Evolutionary conservation across 805 yeast species (phyloP), one percentile per base, ranked within the genome.

Genomic region (Barnettozyma salicaria): DNA sequence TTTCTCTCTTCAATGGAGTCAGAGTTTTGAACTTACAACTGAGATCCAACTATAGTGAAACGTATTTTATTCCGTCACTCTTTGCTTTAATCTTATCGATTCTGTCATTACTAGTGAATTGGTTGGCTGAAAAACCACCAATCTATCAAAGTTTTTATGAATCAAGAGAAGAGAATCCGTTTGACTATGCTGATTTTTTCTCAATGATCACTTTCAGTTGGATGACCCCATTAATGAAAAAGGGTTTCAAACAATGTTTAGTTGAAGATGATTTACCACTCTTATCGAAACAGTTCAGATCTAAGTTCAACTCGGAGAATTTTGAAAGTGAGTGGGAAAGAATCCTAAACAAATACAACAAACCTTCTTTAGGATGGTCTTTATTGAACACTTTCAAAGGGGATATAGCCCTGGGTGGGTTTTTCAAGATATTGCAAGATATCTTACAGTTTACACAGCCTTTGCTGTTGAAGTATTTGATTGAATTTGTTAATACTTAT

Each of bases 181-280:
- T 58, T 27, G 67, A 64, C 44, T 50, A 56, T 14, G 71, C 73
- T 2, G 80, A 89, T 56, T 61, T 89, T 19, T 80, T 90, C 51
- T 79, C 95, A 2, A 66, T 73, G 39, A 64, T 90, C 33, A 80
- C 95, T 0, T 92, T 92, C 59, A 64, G 80, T 20, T 92, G 98
- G 97, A 86, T 92, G 95, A 78, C 89, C 8, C 79, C 78, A 4
- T 64, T 92, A 55, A 88, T 92, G 85, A 74, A 67, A 50, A 73
- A 72, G 32, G 97, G 97, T 18, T 82, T 80, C 51, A 60, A 67
- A 27, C 75, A 78, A 40, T 63, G 49, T 42, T 74, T 78, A 52
- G 60, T 58, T 45, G 60, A 74, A 52, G 63, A 65, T 4, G 97
- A 90, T 59, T 72, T 92, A 45, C 96, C 96, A 19, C 72, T 76